A percentile compares a stretch with the other conserved stretches of the same genome.
phyloP scores from a whole-genome alignment of 305 asterid species.

The Solanum hybrid region DNA sequence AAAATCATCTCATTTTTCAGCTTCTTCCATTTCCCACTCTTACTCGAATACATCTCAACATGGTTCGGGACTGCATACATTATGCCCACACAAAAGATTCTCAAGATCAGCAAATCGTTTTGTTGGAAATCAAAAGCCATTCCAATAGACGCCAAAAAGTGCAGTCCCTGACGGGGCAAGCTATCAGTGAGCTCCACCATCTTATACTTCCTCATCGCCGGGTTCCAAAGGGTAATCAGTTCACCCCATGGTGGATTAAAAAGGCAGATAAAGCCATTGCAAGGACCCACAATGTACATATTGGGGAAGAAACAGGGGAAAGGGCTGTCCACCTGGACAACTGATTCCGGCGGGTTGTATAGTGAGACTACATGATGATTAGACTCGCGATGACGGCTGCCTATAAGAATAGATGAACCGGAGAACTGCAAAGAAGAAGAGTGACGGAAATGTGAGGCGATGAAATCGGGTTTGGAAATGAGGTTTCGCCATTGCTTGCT shows the following conservation, averaged over 20 bases:
- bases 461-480: background rate
- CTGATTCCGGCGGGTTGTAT: background rate
- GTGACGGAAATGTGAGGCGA: background rate
- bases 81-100: background rate
- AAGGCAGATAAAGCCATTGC: conserved; percentile 2
- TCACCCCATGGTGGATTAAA: conserved; percentile 9
- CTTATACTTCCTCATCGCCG: background rate
- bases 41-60: background rate
- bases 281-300: conserved; percentile 9
- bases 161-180: background rate
- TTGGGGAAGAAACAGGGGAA: conserved; percentile 5
- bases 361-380: background rate
- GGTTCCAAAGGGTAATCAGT: conserved; percentile 5
- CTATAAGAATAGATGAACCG: background rate
- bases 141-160: background rate
- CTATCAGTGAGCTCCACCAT: background rate
- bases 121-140: background rate
- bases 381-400: background rate
- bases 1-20: background rate
- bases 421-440: background rate
- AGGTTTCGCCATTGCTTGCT: background rate
- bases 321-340: background rate
- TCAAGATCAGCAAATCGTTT: background rate
- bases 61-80: background rate
- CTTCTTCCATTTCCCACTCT: background rate